Evolutionary conservation across 257 asterid genomes (phyloP).

Genomic region (Fraxinus excelsior): DNA sequence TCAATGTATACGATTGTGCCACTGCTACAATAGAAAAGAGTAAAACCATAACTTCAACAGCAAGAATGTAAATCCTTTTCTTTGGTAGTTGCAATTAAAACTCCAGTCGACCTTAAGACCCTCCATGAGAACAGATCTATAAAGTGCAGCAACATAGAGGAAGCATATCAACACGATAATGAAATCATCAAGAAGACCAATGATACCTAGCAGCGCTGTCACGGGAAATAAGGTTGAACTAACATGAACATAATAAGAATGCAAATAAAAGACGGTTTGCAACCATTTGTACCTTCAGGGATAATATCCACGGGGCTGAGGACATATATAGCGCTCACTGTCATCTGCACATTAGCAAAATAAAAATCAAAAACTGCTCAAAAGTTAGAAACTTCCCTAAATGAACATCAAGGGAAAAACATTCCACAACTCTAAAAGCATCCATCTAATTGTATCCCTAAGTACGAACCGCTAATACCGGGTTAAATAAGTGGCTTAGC

Average conservation of each 20-base stretch:
- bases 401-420: neutral
- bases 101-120: conserved; percentile 38
- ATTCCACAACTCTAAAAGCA: neutral
- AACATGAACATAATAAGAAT: neutral
- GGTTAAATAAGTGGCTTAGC: neutral
- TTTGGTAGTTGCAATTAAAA: conserved; percentile 9
- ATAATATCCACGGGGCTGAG: conserved; percentile 54
- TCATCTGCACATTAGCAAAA: conserved; percentile 34
- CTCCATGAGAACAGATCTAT: conserved; percentile 88
- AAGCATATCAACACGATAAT: conserved; percentile 70
- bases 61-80: conserved; percentile 2
- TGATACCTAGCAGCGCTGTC: conserved; percentile 67
- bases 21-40: neutral
- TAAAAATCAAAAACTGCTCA: neutral
- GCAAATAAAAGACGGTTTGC: conserved; percentile 1
- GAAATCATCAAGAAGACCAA: conserved; percentile 84
- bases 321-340: conserved; percentile 41
- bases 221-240: conserved; percentile 10
- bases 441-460: neutral
- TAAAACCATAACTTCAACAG: neutral
- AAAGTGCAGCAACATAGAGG: conserved; percentile 89
- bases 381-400: neutral
- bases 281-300: conserved; percentile 48
- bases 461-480: neutral
- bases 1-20: conserved; percentile 23